phyloP scores from a whole-genome alignment of 1,284 basidiomycete genomes.

The Sanguinoderma infundibulare region DNA sequence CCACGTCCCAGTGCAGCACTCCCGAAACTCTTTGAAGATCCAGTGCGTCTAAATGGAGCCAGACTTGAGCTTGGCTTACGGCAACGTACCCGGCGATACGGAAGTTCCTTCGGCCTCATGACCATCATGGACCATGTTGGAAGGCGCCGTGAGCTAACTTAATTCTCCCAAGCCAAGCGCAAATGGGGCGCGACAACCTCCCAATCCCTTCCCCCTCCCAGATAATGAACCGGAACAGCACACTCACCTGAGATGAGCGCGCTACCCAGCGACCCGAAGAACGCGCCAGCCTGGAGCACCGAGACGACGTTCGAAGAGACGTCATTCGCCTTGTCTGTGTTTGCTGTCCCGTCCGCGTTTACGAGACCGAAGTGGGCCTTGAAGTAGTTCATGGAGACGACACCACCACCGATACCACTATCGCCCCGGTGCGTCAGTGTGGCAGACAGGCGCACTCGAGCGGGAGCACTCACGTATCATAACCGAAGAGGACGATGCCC shows the following conservation, averaged over 20 bases:
- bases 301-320: conserved; percentile 73
- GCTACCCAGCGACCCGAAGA: conserved; percentile 76
- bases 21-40: too few relatives aligned
- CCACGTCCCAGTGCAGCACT: too few relatives aligned
- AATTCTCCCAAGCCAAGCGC: too few relatives aligned
- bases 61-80: too few relatives aligned
- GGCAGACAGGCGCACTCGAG: not conserved
- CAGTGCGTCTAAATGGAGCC: too few relatives aligned
- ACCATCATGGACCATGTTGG: too few relatives aligned
- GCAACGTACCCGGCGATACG: too few relatives aligned
- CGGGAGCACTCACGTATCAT: conserved; percentile 60
- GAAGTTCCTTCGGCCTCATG: too few relatives aligned
- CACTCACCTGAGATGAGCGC: conserved; percentile 62
- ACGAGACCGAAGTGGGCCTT: conserved; percentile 62
- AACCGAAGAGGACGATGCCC: conserved; percentile 82
- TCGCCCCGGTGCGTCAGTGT: conserved; percentile 8
- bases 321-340: conserved; percentile 42
- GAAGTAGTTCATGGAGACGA: conserved; percentile 69
- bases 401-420: conserved; percentile 65
- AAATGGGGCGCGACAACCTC: too few relatives aligned
- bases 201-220: too few relatives aligned
- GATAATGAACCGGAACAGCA: not conserved
- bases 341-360: conserved; percentile 42
- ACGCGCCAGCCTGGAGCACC: conserved; percentile 80
- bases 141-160: too few relatives aligned